Evolutionary conservation across 2,329 filamentous ascomycete species (phyloP), one percentile per base, ranked within the genome.

Genomic region (Lasiodiplodia gonubiensis): DNA sequence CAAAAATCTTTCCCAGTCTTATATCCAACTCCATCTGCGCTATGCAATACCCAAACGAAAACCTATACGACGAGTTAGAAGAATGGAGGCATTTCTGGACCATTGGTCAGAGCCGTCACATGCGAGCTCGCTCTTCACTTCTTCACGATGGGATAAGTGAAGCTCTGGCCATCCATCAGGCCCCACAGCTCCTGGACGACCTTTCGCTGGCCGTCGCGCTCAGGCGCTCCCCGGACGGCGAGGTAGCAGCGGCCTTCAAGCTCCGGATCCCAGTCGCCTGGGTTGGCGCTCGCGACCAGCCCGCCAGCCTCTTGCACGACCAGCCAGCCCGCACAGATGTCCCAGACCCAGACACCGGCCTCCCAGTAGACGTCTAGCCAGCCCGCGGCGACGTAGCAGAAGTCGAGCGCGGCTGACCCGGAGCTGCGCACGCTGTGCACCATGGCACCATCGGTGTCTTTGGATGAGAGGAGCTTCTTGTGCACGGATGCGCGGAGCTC

Each of bases 221-320:
- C 70, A 67, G 74, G 72, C 0, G 77, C 78, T 3, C 64, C 72
- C 4, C 77, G 70, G 4, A 80, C 74, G 10, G 74, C 74, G 33
- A 80, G 73, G 66, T 79, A 80, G 4, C 73, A 52, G 0, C 77
- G 72, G 2, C 78, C 77, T 46, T 80, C 77, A 0, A 80, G 61
- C 0, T 70, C 70, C 0, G 77, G 76, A 0, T 76, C 61, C 78
- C 78, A 80, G 25, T 77, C 70, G 2, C 74, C 74, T 3, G 77
- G 77, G 48, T 80, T 80, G 0, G 76, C 75, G 16, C 72, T 74
- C 1, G 74, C 77, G 1, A 80, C 74, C 14, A 79, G 71, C 0
- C 78, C 78, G 1, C 78, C 77, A 7, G 78, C 76, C 66, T 80
- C 78, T 59, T 78, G 72, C 0, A 79, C 69, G 25, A 80, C 77